These are phyloP conservation scores for Pyracantha coccinea DNA, from an alignment of 331 rosid species.

Conservation along the genomic window DNA sequence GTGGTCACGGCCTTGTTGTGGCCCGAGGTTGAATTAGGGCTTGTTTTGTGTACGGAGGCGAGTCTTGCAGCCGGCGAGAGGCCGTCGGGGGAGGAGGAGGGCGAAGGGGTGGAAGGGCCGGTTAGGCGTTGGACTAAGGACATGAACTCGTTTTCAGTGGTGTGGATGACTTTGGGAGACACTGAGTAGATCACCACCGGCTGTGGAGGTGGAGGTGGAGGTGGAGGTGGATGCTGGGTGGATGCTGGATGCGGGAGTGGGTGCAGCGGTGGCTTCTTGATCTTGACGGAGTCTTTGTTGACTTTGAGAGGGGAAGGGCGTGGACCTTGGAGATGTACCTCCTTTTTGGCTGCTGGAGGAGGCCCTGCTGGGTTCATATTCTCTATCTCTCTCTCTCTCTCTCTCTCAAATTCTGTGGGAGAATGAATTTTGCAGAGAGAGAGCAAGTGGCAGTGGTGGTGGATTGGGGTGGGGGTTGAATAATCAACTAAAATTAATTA, in stretches of 20 bases:
- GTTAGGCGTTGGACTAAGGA: constrained; percentile 88
- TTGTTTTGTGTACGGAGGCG: constrained; percentile 73
- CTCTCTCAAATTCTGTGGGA: background rate
- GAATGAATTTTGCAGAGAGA: background rate
- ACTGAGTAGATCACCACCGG: constrained; percentile 79
- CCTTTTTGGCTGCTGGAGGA: constrained; percentile 30
- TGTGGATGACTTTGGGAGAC: constrained; percentile 71
- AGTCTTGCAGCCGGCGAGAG: constrained; percentile 89
- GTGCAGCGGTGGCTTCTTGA: constrained; percentile 68
- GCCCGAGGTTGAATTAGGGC: constrained; percentile 32
- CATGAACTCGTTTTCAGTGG: constrained; percentile 61
- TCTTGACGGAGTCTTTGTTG: constrained; percentile 68
- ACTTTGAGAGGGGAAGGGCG: constrained; percentile 74
- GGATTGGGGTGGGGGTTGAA: too few relatives aligned
- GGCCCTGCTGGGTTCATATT: background rate
- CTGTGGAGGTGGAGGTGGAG: constrained; percentile 1
- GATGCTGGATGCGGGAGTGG: constrained; percentile 24
- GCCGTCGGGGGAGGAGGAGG: constrained; percentile 49
- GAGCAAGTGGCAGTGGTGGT: background rate
- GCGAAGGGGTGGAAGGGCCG: constrained; percentile 34
- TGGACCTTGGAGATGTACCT: constrained; percentile 70
- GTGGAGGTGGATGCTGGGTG: background rate
- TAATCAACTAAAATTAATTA: too few relatives aligned
- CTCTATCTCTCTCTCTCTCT: background rate
- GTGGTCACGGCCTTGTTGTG: background rate